These are phyloP conservation scores for Ceratonia siliqua DNA, from an alignment of 306 rosid species.

Conservation along the genomic window DNA sequence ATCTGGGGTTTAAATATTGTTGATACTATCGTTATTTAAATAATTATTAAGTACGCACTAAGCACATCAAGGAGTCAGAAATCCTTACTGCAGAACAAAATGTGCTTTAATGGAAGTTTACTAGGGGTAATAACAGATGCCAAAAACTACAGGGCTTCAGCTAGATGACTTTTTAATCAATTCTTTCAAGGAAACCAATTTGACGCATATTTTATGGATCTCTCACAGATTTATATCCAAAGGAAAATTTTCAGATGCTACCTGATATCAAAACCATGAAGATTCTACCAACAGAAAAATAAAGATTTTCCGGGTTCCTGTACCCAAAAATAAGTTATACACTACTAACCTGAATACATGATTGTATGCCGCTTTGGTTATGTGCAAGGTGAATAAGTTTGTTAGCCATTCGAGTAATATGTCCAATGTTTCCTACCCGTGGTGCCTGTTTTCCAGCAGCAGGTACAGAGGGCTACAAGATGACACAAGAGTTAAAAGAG, in stretches of 20 bases:
- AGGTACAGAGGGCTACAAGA: constrained; percentile 71
- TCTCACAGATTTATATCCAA: constrained; percentile 2
- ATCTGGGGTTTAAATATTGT: constrained; percentile 1
- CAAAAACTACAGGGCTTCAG: constrained; percentile 18
- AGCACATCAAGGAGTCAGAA: background rate
- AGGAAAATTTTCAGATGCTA: background rate
- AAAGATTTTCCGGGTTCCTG: constrained; percentile 11
- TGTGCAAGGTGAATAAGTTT: constrained; percentile 74
- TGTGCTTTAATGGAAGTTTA: background rate
- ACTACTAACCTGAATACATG: constrained; percentile 76
- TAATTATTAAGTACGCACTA: background rate
- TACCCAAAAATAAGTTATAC: background rate
- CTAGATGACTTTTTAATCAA: background rate
- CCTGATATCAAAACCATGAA: constrained; percentile 17
- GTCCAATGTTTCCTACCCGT: constrained; percentile 86
- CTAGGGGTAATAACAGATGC: background rate
- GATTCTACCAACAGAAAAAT: background rate
- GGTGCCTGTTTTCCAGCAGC: constrained; percentile 66
- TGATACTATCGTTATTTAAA: background rate
- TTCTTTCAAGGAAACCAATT: background rate
- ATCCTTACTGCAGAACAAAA: constrained; percentile 1
- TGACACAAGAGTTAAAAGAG: constrained; percentile 34
- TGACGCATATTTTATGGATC: constrained; percentile 18
- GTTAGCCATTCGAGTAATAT: constrained; percentile 73
- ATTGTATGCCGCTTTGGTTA: constrained; percentile 56